Evolutionary conservation across 805 yeast species (phyloP).

Genomic region (Wickerhamiella bombiphila): DNA sequence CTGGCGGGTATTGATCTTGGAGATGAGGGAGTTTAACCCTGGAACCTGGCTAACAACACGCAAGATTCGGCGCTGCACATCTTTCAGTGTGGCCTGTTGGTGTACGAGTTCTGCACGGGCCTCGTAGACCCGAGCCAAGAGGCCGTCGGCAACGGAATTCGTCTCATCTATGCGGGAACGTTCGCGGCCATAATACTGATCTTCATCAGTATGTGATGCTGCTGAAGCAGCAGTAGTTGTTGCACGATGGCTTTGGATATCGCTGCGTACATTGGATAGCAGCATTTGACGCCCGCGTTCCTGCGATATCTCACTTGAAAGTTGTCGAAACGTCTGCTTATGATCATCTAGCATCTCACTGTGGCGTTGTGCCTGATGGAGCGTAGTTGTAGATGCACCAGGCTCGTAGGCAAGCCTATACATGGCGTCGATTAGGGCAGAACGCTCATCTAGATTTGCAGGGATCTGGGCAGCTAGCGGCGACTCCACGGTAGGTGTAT

Average conservation of each 20-base stretch:
- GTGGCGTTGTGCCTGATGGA: constrained; percentile 73
- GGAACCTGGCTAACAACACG: constrained; percentile 58
- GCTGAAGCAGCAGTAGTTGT: constrained; percentile 16
- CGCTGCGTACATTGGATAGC: constrained; percentile 60
- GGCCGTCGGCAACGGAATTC: constrained; percentile 59
- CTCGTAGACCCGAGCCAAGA: constrained; percentile 72
- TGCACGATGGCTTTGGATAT: constrained; percentile 52
- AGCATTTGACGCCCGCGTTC: constrained; percentile 67
- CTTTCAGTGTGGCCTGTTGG: constrained; percentile 51
- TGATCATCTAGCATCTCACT: constrained; percentile 63
- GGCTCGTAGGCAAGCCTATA: constrained; percentile 26
- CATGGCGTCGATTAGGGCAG: constrained; percentile 18
- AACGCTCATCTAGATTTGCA: constrained; percentile 30
- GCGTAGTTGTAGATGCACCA: constrained; percentile 51
- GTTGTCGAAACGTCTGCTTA: constrained; percentile 43
- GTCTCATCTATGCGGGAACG: constrained; percentile 56
- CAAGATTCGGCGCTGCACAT: constrained; percentile 49
- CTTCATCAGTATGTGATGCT: constrained; percentile 27
- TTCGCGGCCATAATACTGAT: constrained; percentile 69
- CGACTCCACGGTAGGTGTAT: constrained; percentile 38
- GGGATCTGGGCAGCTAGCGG: constrained; percentile 36
- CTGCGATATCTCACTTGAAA: constrained; percentile 44
- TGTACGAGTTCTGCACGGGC: constrained; percentile 72
- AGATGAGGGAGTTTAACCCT: constrained; percentile 60
- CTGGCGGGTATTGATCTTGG: constrained; percentile 75